Conservation (phyloP, 495 filamentous ascomycete species). For the Mycothermus thermophilus region DNA sequence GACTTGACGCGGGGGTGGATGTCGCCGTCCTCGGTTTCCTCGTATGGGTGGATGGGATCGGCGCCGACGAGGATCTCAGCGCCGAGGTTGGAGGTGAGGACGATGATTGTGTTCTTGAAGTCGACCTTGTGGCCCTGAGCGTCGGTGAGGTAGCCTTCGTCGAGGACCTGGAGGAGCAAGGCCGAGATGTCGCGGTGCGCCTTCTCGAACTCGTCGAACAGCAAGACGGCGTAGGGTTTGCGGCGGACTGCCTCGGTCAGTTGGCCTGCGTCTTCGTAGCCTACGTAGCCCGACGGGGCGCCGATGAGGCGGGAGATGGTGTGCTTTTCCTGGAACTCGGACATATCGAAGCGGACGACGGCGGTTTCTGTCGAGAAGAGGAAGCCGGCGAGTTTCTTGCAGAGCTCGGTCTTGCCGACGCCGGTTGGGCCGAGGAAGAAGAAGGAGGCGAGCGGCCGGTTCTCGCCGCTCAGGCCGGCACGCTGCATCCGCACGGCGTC, state of each 20-base stretch:
- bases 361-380: conserved; percentile 84
- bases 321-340: conserved; percentile 94
- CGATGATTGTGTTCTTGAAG: conserved; percentile 91
- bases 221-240: conserved; percentile 87
- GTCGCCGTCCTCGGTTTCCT: conserved; percentile 45
- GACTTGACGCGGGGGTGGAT: conserved; percentile 55
- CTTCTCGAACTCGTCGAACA: conserved; percentile 98
- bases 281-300: conserved; percentile 83
- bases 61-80: conserved; percentile 55
- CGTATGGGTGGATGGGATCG: conserved; percentile 41
- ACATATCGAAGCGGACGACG: conserved; percentile 88
- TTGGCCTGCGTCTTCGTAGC: conserved; percentile 94
- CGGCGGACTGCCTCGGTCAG: conserved; percentile 88
- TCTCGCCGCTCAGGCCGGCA: conserved; percentile 80
- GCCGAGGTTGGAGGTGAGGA: conserved; percentile 87
- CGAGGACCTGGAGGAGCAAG: conserved; percentile 85
- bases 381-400: conserved; percentile 89
- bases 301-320: conserved; percentile 89
- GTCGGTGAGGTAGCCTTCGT: conserved; percentile 93
- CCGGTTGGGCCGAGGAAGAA: conserved; percentile 97
- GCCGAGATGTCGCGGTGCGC: conserved; percentile 91
- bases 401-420: conserved; percentile 92
- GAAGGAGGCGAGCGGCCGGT: conserved; percentile 82
- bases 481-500: conserved; percentile 91
- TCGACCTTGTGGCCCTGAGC: conserved; percentile 92